Base-by-base conservation (phyloP, 2,329 filamentous ascomycete species). In the Fusarium brachygibbosum region DNA sequence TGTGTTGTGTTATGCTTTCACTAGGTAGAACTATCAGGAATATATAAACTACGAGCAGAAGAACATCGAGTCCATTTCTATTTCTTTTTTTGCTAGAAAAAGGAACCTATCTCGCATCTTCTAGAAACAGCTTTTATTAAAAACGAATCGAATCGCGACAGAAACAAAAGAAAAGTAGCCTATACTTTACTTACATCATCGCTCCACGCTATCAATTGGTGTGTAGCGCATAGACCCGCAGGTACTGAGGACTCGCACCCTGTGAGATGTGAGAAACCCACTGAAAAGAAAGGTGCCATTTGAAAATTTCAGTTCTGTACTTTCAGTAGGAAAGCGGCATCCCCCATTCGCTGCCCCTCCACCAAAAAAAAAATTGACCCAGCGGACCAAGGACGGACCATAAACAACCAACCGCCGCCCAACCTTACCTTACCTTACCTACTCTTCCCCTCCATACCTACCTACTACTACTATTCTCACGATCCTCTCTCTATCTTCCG, bases 121-220 rank as follows among this genome's bases (percentile, higher is more conserved):
- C 66, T 63, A 66, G 52, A 63, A 70, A 13, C 66, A 38, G 23
- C 66, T 37, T 46, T 48, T 10, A 17, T 17, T 16, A 46, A 57
- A 46, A 34, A 41, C 28, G 19, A 63, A 46, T 54, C 46, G 31
- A 56, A 51, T 41, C 37, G 29, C 23, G 28, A 34, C 37, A 38
- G 19, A 25, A 41, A 25, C 13, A 14, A 17, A 6, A 14, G 16
- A 34, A 19, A 63, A 52, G 66, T 69, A 69, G 37, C 21, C 8
- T 67, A 17, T 70, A 69, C 67, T 45, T 69, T 45, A 31, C 34
- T 68, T 63, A 70, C 66, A 70, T 58, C 67, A 70, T 69, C 35
- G 31, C 14, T 21, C 41, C 51, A 53, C 50, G 48, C 48, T 35
- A 25, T 38, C 17, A 12, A 16, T 29, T 49, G n/a, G 35, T 25